These are phyloP conservation scores for Lichtheimia ramosa DNA, from an alignment of 371 early-diverging fungal species.

Conservation along the genomic window DNA sequence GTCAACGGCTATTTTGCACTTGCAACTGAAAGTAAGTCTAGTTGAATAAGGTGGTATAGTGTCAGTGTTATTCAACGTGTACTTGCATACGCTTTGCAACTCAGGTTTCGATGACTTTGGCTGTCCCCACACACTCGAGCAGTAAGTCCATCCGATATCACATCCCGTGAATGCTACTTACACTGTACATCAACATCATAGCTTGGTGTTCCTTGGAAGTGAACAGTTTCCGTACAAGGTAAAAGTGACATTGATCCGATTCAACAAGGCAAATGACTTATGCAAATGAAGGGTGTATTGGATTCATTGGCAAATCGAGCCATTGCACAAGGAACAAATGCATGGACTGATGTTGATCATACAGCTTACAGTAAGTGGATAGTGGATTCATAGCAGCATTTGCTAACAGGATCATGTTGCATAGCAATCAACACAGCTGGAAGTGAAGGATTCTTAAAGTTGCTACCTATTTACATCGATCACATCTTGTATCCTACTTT, in stretches of 20 bases:
- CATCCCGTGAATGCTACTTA: neutral
- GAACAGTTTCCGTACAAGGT: conserved; percentile 71
- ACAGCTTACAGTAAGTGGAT: conserved; percentile 57
- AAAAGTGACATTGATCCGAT: neutral
- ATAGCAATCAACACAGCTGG: conserved; percentile 67
- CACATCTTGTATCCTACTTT: conserved; percentile 71
- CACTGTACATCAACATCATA: conserved; percentile 12
- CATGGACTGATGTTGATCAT: conserved; percentile 65
- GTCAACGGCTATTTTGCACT: conserved; percentile 67
- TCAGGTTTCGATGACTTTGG: conserved; percentile 69
- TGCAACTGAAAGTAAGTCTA: conserved; percentile 61
- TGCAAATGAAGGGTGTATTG: conserved; percentile 51
- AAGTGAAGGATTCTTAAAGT: conserved; percentile 63
- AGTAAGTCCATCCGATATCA: conserved; percentile 38
- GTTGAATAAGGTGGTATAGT: neutral
- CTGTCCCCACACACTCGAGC: conserved; percentile 71
- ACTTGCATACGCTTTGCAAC: too few species aligned
- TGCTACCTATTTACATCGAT: conserved; percentile 62
- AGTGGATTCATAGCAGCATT: neutral
- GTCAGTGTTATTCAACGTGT: too few species aligned
- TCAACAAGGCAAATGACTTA: neutral
- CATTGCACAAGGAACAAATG: conserved; percentile 71
- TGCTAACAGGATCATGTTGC: neutral
- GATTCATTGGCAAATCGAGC: conserved; percentile 72
- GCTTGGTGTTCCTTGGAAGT: conserved; percentile 67